Evolutionary conservation across 2,329 filamentous ascomycete genomes (phyloP), one percentile per base, ranked within the genome.

Genomic region (Beauveria medogensis): DNA sequence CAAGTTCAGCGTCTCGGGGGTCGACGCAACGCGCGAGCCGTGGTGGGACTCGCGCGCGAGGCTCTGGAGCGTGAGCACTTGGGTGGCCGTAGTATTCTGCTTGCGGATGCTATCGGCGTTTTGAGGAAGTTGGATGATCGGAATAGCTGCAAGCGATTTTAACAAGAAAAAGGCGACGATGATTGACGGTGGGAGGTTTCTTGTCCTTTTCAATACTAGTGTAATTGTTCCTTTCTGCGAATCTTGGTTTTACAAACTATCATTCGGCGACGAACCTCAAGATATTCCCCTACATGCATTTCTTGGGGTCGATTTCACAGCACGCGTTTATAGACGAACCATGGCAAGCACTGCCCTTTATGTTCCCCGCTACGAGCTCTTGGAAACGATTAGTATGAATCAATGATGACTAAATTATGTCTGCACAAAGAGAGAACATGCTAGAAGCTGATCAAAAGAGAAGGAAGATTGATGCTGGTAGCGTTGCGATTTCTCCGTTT

Each of bases 81-180:
- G 3, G 81, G 79, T 6, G 73, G 74, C 22, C 74, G 75, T 55
- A 83, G 75, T 65, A 76, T 78, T 52, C 67, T 84, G 55, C 79
- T 81, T 48, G 74, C 80, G 26, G 82, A 86, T 65, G 80, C 82
- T 7, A 73, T 82, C 3, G 71, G 75, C 2, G 82, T 84, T 56
- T 65, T 86, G 64, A 75, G 72, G 65, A 80, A 77, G 66, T 68
- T 86, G 57, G 79, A 82, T 65, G 76, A 79, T 64, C 72, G 75
- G 1, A 72, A 68, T 9, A 72, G 72, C 58, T 70, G 72, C 67
- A 76, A 72, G 62, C 75, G 77, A 71, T 79, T 79, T 65, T 79
- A 47, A 53, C 37, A 34, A 44, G 5, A 59, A 61, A 47, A 59
- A 44, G 30, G 34, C 14, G 47, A 16, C 48, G 40, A 47, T 44